Conservation (phyloP, 345 rosid genomes). For the Ricinus communis region DNA sequence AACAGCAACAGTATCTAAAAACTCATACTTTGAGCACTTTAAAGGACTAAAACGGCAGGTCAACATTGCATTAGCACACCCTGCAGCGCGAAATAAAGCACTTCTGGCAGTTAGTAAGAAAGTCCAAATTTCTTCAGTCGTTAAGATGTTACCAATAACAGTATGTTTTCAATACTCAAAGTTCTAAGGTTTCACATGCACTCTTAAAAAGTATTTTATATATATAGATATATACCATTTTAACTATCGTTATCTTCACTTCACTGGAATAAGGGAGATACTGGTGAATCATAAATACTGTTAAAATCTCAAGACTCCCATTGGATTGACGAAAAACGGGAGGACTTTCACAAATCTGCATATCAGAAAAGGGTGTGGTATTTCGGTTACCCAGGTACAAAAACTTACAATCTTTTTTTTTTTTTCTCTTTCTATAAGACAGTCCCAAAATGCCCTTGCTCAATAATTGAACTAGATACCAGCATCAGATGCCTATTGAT, state of each 20-base stretch:
- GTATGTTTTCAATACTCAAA: neutral
- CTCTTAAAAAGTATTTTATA: no score
- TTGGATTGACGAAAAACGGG: neutral
- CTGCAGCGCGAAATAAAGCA: neutral
- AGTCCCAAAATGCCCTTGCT: slow-evolving; percentile 16
- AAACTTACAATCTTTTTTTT: slow-evolving; percentile 8
- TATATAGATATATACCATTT: no score
- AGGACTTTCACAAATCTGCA: neutral
- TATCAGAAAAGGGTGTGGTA: neutral
- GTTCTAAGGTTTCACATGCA: neutral
- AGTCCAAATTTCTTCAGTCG: neutral
- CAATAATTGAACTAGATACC: slow-evolving; percentile 10
- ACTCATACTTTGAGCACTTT: neutral
- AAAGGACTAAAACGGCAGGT: neutral
- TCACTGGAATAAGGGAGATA: neutral
- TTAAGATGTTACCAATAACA: neutral
- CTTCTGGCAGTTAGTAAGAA: neutral
- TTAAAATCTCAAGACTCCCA: neutral
- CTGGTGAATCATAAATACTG: neutral
- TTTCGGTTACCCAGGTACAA: neutral
- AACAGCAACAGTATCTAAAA: neutral
- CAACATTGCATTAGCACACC: neutral
- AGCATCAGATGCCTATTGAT: slow-evolving; percentile 14
- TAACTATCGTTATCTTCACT: neutral
- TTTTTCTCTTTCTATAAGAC: no score